Conservation (phyloP, 495 filamentous ascomycete genomes). For the Aspergillus taichungensis region DNA sequence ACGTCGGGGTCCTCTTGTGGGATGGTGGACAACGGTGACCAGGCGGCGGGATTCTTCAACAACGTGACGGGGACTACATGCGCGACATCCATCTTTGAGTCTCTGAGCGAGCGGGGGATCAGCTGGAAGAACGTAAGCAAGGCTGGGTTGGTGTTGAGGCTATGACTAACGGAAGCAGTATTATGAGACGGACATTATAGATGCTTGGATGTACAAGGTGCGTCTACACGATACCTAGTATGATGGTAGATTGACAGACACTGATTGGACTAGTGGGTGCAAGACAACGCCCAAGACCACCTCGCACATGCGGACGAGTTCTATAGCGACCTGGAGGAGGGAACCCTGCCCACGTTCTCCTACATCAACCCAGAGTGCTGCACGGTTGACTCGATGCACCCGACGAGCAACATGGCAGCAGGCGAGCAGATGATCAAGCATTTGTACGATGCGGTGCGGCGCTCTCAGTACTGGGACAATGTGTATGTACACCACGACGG, state of each 20-base stretch:
- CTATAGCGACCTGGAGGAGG: slow-evolving; percentile 35
- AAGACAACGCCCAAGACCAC: slow-evolving; percentile 31
- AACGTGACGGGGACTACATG: slow-evolving; percentile 31
- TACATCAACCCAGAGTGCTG: slow-evolving; percentile 45
- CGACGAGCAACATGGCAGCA: slow-evolving; percentile 30
- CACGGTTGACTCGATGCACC: slow-evolving; percentile 37
- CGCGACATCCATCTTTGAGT: slow-evolving; percentile 28
- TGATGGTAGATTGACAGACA: no score
- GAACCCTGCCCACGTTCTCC: slow-evolving; percentile 35
- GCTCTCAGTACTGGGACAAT: slow-evolving; percentile 36
- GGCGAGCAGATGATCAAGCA: slow-evolving; percentile 42
- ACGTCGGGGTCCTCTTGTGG: slow-evolving; percentile 30
- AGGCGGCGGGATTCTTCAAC: slow-evolving; percentile 24
- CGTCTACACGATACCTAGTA: no score
- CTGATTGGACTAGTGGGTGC: slow-evolving; percentile 18
- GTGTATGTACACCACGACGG: slow-evolving; percentile 15
- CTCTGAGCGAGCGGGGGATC: slow-evolving; percentile 23
- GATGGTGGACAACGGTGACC: slow-evolving; percentile 23
- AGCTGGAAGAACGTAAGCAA: slow-evolving; percentile 29
- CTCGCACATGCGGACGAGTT: slow-evolving; percentile 33
- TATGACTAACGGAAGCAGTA: slow-evolving; percentile 19
- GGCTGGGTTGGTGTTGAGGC: background rate
- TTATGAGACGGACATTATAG: slow-evolving; percentile 35
- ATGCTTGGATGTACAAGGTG: slow-evolving; percentile 32
- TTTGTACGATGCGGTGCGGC: slow-evolving; percentile 37